These are phyloP conservation scores for Arabidopsis suecica DNA, from an alignment of 345 rosid species.

Conservation along the genomic window DNA sequence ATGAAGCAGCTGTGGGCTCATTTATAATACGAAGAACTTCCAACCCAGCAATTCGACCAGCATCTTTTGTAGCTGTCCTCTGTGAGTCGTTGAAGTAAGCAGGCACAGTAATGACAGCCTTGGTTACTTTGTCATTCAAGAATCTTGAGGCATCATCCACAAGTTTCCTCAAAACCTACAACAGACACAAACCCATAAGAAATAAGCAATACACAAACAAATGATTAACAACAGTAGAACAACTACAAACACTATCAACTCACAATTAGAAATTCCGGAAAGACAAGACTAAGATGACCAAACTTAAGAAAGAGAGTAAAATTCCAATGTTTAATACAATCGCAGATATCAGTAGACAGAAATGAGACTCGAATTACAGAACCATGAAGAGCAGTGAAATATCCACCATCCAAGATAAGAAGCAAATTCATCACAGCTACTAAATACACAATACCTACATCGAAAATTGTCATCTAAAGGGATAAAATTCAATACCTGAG, in stretches of 20 bases:
- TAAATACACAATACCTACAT: too few species aligned
- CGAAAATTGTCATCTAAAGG: too few species aligned
- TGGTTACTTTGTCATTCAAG: conserved; percentile 68
- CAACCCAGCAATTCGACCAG: conserved; percentile 85
- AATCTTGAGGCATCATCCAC: conserved; percentile 94
- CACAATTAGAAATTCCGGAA: too few species aligned
- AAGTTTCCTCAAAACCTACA: conserved; percentile 91
- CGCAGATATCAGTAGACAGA: too few species aligned
- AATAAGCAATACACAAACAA: background rate
- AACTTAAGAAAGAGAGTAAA: too few species aligned
- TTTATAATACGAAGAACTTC: conserved; percentile 94
- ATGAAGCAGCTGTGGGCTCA: conserved; percentile 97
- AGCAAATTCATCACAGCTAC: too few species aligned
- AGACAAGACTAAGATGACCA: too few species aligned
- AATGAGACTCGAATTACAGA: background rate
- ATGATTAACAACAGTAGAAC: too few species aligned
- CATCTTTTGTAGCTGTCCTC: conserved; percentile 98
- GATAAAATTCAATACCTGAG: conserved; percentile 65
- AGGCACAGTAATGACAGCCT: conserved; percentile 78
- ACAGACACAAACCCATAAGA: conserved; percentile 4
- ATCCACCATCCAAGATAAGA: background rate
- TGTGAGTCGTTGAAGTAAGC: conserved; percentile 90
- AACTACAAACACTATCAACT: too few species aligned
- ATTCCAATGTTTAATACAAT: too few species aligned
- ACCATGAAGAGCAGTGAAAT: background rate